Evolutionary conservation across 495 filamentous ascomycete genomes (phyloP), one percentile per base, ranked within the genome.

Genomic region (Jackrogersella minutella): DNA sequence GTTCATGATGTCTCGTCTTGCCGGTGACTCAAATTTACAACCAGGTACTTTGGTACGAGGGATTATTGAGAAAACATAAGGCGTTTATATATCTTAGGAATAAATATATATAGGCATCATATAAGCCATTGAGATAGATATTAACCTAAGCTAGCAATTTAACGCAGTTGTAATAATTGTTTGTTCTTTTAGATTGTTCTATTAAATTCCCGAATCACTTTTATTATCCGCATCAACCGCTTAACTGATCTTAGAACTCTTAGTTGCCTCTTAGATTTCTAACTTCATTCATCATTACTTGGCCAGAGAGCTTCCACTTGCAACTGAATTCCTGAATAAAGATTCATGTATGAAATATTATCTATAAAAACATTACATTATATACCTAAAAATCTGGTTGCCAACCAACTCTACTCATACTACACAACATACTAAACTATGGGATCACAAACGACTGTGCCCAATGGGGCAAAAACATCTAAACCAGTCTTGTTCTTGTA

Each of bases 401-500:
- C 50, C 24, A 2, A 7, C 16, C 5, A 5, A 37, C 26, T 28
- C 49, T n/a, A 7, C 22, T 34, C 40, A 55, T n/a, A 37, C 26
- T 22, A 39, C 10, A 39, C 30, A 21, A 34, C 16, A 46, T 1
- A 24, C n/a, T 7, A 11, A 52, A 37, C 51, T 10, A 75, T 73
- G 74, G 62, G 58, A 13, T 70, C 71, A 14, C 69, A 69, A 58
- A 51, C 41, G 16, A 36, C 52, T 66, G 49, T 60, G 47, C 53
- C 57, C 51, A 61, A 68, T 40, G 64, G 51, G 50, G 49, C 53
- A 28, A 36, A 51, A 43, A 11, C 61, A 16, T 64, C 74, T 3
- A 73, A 66, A 46, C 73, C 73, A 24, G 79, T 82, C 33, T 73
- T 84, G 19, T 84, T 84, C 72, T 82, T 84, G 81, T 82, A 52